Evolutionary conservation across 202 grass and related monocot species (phyloP).

Genomic region (Digitaria exilis): DNA sequence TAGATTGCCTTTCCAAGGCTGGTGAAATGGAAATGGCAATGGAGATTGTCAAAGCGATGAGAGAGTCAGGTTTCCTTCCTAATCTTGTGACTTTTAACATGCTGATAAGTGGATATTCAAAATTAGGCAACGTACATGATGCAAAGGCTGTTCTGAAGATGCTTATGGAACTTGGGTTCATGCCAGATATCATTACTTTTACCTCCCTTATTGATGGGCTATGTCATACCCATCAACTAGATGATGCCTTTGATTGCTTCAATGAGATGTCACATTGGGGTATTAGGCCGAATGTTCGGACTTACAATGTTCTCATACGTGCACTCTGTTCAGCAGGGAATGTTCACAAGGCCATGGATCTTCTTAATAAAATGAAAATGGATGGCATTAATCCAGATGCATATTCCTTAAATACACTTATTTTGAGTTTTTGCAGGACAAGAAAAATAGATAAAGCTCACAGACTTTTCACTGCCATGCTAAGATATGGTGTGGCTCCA

Average conservation of each 20-base stretch:
- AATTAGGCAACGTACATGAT: constrained; percentile 48
- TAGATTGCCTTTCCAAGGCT: constrained; percentile 68
- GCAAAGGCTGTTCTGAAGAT: constrained; percentile 62
- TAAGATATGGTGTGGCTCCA: constrained; percentile 58
- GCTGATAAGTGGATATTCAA: constrained; percentile 67
- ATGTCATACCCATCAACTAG: constrained; percentile 52
- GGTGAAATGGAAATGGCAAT: constrained; percentile 48
- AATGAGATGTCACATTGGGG: constrained; percentile 77
- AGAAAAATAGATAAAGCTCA: constrained; percentile 54
- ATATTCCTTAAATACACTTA: constrained; percentile 70
- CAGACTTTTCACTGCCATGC: constrained; percentile 63
- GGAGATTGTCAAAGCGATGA: constrained; percentile 54
- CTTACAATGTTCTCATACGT: constrained; percentile 71
- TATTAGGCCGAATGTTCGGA: constrained; percentile 58
- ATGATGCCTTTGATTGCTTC: constrained; percentile 79
- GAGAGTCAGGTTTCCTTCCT: constrained; percentile 51
- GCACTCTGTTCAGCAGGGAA: constrained; percentile 64
- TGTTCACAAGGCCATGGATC: constrained; percentile 53
- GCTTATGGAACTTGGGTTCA: constrained; percentile 66
- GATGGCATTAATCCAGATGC: constrained; percentile 61
- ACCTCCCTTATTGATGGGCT: constrained; percentile 72
- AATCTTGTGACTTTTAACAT: constrained; percentile 78
- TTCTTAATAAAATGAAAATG: constrained; percentile 72
- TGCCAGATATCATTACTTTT: constrained; percentile 78
- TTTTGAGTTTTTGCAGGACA: constrained; percentile 73